Base-by-base conservation (phyloP, 345 rosid species). In the Cardamine occulta region DNA sequence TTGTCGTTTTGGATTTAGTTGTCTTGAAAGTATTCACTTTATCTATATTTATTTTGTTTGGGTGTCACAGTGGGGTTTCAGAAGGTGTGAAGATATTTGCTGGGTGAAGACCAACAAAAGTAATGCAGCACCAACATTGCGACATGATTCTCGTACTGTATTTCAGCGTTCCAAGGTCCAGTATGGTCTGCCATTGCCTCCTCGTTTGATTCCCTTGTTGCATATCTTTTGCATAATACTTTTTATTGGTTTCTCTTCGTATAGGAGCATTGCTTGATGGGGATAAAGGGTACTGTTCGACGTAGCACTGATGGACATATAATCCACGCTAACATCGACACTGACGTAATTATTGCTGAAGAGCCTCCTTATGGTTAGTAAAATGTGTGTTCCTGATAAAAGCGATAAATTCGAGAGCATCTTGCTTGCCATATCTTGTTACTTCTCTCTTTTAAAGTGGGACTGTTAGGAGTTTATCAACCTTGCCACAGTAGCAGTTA, bases 201-300 rank as follows among this genome's bases (percentile, higher is more conserved):
- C 19, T 17, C 23, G 7, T 47, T 17, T 45, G 15, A 14, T 51
- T 37, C 12, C 47, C 14, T 19, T 64, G 28, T 18, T 55, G 40
- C 51, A 23, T 58, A 49, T 68, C 39, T 73, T 34, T 61, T 69
- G 31, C 60, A 72, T 51, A 62, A 62, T 73, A 3, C 19, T 32
- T 66, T 66, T 61, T 47, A 37, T 61, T 63, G 2, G 73, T 45
- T 63, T 55, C 32, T 74, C 74, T 24, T 54, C 59, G 44, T 83
- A 81, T 76, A 95, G 99, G 99, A 92, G 82, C 99, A 95, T 73
- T 95, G 98, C 86, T 82, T 95, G 88, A 92, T 95, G 99, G 99
- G 99, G 71, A 95, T 92, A 75, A 95, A 89, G 80, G 99, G 99
- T 80, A 92, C 99, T 14, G 99, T 95, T 66, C 88, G 99, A 15